Evolutionary conservation across 2,329 filamentous ascomycete genomes (phyloP).

Genomic region (Aureobasidium leucospermi): DNA sequence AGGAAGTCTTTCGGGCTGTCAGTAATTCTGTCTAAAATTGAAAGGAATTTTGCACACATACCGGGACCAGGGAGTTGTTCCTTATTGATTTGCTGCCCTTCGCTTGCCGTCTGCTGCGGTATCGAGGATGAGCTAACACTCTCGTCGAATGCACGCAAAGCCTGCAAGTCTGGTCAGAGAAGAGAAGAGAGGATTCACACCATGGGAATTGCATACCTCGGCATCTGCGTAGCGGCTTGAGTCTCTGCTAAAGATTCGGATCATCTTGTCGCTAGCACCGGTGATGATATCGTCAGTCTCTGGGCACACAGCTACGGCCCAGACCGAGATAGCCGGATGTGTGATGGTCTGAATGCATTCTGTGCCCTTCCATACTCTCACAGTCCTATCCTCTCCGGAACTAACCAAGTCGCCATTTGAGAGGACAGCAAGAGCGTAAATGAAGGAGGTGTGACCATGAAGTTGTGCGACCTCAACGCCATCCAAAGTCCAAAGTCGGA

Average conservation of each 20-base stretch:
- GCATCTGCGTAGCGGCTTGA: slow-evolving; percentile 61
- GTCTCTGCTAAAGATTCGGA: slow-evolving; percentile 74
- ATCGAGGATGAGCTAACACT: slow-evolving; percentile 77
- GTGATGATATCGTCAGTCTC: slow-evolving; percentile 89
- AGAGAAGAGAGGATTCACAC: not conserved
- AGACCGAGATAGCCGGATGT: slow-evolving; percentile 93
- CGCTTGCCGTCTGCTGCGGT: slow-evolving; percentile 73
- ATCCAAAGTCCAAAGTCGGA: slow-evolving; percentile 78
- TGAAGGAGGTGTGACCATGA: slow-evolving; percentile 86
- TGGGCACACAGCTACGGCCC: slow-evolving; percentile 76
- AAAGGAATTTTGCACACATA: slow-evolving; percentile 16
- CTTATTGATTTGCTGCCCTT: slow-evolving; percentile 64
- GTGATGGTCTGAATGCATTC: slow-evolving; percentile 93
- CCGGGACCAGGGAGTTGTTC: slow-evolving; percentile 76
- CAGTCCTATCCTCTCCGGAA: slow-evolving; percentile 87
- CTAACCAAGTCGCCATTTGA: slow-evolving; percentile 85
- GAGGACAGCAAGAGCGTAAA: slow-evolving; percentile 73
- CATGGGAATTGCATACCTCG: slow-evolving; percentile 28
- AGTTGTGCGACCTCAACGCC: slow-evolving; percentile 71
- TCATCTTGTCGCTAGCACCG: slow-evolving; percentile 80
- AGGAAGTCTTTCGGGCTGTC: slow-evolving; percentile 59
- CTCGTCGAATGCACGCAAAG: slow-evolving; percentile 51
- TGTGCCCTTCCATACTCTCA: slow-evolving; percentile 75
- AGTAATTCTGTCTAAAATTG: not conserved
- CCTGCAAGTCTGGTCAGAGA: not conserved